Evolutionary conservation across 179 eudicot species (phyloP).

Genomic region (Pouteria campechiana): DNA sequence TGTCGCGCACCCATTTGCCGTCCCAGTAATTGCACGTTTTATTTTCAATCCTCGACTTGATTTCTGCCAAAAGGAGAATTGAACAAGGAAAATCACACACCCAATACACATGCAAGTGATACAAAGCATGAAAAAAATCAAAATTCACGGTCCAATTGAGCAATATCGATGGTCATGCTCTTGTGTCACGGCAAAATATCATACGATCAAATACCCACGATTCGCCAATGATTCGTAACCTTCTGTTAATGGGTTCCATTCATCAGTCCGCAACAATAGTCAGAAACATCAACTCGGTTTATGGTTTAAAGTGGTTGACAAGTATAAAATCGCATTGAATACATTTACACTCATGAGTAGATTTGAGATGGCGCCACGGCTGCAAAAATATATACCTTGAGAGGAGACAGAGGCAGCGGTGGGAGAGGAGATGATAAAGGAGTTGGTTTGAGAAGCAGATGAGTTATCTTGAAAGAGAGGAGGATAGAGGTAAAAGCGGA

Average conservation of each 20-base stretch:
- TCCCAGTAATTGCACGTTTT: constrained; percentile 49
- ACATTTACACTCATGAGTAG: too few species aligned
- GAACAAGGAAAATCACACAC: background rate
- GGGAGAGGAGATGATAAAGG: constrained; percentile 9
- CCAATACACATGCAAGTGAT: background rate
- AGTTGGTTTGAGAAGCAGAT: constrained; percentile 1
- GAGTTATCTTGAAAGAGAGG: constrained; percentile 10
- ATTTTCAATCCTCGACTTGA: constrained; percentile 1
- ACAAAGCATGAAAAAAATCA: too few species aligned
- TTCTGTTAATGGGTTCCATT: too few species aligned
- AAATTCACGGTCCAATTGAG: too few species aligned
- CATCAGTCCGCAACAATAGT: too few species aligned
- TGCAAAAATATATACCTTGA: constrained; percentile 23
- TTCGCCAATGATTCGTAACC: too few species aligned
- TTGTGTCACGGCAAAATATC: too few species aligned
- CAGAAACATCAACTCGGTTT: too few species aligned
- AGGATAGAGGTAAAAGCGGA: constrained; percentile 42
- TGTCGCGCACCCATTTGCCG: constrained; percentile 57
- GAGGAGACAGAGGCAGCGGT: constrained; percentile 6
- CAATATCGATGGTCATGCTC: too few species aligned
- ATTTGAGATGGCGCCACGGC: too few species aligned
- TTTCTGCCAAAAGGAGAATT: constrained; percentile 11
- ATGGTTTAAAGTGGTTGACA: background rate
- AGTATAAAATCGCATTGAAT: background rate
- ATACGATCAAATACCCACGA: too few species aligned